phyloP scores from a whole-genome alignment of 176 grass and related monocot genomes.

The Echinochloa phyllopogon region DNA sequence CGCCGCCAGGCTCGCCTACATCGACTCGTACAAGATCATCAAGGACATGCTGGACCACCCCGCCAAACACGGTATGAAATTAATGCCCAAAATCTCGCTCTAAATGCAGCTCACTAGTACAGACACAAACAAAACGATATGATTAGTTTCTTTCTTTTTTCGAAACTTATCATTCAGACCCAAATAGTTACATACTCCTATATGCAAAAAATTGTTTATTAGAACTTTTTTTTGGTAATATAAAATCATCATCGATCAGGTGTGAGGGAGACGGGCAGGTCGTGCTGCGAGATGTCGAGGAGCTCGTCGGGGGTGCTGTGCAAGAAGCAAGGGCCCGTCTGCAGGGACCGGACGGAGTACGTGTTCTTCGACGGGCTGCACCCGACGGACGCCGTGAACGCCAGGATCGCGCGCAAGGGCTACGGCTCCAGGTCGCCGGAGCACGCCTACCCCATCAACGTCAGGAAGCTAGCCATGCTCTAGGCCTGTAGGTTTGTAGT shows the following conservation, averaged over 20 bases:
- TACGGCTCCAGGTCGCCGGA: constrained; percentile 41
- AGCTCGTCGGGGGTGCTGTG: constrained; percentile 48
- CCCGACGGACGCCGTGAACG: constrained; percentile 68
- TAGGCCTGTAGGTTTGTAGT: neutral
- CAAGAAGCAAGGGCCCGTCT: constrained; percentile 44
- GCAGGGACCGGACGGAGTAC: constrained; percentile 52
- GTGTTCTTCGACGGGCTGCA: constrained; percentile 80
- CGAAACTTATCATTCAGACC: no score
- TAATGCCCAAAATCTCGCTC: neutral
- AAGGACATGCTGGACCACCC: constrained; percentile 53
- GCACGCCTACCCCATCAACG: constrained; percentile 62
- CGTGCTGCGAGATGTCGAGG: constrained; percentile 54
- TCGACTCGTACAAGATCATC: constrained; percentile 64
- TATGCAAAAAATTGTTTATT: no score
- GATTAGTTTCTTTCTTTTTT: no score
- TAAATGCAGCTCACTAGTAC: neutral
- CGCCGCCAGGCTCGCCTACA: constrained; percentile 38
- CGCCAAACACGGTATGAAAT: constrained; percentile 21
- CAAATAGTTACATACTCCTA: no score
- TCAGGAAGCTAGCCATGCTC: constrained; percentile 45
- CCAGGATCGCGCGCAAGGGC: constrained; percentile 49
- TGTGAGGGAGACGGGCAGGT: constrained; percentile 38
- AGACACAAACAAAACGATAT: no score
- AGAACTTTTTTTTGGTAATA: no score
- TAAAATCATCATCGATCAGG: neutral